These are phyloP conservation scores for Magnolia officinalis DNA, from an alignment of 164 flowering plant genomes.

Conservation along the genomic window DNA sequence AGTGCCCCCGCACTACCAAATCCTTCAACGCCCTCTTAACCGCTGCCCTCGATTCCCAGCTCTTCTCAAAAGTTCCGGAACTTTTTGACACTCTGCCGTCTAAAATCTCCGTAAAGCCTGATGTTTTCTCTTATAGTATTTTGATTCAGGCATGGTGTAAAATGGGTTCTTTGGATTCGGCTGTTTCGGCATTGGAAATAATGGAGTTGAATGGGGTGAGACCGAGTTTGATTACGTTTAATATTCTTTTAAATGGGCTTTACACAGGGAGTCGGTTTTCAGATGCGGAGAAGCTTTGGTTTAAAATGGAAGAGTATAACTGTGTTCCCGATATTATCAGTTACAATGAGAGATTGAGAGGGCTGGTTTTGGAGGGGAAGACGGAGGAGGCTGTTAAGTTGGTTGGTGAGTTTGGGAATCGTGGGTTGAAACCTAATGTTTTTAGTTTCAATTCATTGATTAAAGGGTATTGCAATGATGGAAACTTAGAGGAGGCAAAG, in stretches of 20 bases:
- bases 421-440: constrained; percentile 12
- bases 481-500: constrained; percentile 12
- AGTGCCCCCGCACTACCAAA: constrained; percentile 31
- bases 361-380: constrained; percentile 22
- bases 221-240: constrained; percentile 40
- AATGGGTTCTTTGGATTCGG: constrained; percentile 35
- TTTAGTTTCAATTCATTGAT: constrained; percentile 12
- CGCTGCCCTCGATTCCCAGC: constrained; percentile 30
- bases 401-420: constrained; percentile 25
- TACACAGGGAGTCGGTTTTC: constrained; percentile 21
- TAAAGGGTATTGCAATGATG: constrained; percentile 11
- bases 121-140: constrained; percentile 38
- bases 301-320: constrained; percentile 30
- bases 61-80: constrained; percentile 27
- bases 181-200: constrained; percentile 30
- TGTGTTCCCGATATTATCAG: constrained; percentile 26
- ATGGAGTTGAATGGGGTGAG: constrained; percentile 34
- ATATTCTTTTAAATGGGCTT: constrained; percentile 32
- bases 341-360: constrained; percentile 32
- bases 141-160: constrained; percentile 35
- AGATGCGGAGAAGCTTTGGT: constrained; percentile 47
- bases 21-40: constrained; percentile 48
- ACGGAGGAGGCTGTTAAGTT: constrained; percentile 33
- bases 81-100: constrained; percentile 29
- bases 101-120: constrained; percentile 22